Evolutionary conservation across 140 eudicot species (phyloP), one percentile per base, ranked within the genome.

Genomic region (Flaveria floridana): DNA sequence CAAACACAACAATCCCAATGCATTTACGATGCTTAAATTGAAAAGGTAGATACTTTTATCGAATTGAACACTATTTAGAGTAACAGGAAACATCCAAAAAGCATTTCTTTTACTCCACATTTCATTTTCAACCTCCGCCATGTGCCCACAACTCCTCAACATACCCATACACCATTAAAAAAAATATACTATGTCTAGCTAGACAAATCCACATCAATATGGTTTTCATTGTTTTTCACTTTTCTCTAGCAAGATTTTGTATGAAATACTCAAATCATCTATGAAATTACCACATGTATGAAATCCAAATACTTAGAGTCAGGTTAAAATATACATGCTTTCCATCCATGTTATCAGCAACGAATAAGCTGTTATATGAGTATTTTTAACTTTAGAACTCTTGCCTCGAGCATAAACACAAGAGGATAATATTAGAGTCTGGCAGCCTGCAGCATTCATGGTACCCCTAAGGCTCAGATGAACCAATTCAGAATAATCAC

Each of bases 111-210:
- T 58, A 46, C 28, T 78, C 28, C 72, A 61, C 65, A 20, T 65
- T 70, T 18, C 48, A 26, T 77, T 69, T 47, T 48, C 76, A 77
- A 57, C 76, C 81, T 56, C 61, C 55, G 14, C 39, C 71, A 77
- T 77, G 81, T 58, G 70, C 81, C 42, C 55, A 77, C 71, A 77
- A 30, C 18, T 67, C 52, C 64, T 44, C 18, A 42, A 68, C 46
- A 25, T 11, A 39, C 74, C 28, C 59, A 68, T 77, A 56, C 81
- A 44, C 71, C 52, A 59, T 58, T 25, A 42, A 56, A 76, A 30
- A 23, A 23, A 23, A 23, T 23, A 30, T 67, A 51, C 56, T 37
- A 64, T 65, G 16, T 25, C 21, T 34, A 52, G 65, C 64, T 19
- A 57, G 55, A 72, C 20, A 41, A 41, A 57, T 72, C 77, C 41